phyloP scores from a whole-genome alignment of 169 alveolate species.

The Babesia sp. region DNA sequence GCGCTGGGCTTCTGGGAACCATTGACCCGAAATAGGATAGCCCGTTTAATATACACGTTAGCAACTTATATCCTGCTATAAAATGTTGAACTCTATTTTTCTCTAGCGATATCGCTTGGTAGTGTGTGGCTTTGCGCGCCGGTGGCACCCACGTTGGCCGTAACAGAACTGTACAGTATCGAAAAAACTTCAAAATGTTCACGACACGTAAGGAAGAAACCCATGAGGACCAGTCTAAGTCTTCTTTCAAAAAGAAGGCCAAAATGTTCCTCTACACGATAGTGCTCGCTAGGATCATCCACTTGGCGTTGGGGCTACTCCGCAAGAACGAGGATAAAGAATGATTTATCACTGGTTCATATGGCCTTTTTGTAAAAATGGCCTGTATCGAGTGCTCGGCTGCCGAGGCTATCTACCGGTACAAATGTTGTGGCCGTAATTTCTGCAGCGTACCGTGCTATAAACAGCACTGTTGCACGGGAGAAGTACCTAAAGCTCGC shows the following conservation, averaged over 20 bases:
- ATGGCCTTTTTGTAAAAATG: background rate
- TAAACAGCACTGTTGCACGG: constrained; percentile 43
- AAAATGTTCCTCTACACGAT: constrained; percentile 56
- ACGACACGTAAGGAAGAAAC: constrained; percentile 25
- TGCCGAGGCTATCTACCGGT: constrained; percentile 35
- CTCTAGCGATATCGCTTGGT: background rate
- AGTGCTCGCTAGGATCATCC: constrained; percentile 40
- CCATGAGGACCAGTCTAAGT: constrained; percentile 18
- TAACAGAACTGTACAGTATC: background rate
- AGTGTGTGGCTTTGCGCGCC: constrained; percentile 10
- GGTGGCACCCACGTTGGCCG: background rate
- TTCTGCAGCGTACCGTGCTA: constrained; percentile 61
- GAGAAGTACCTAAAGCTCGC: background rate
- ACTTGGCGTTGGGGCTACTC: background rate
- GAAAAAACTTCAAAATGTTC: constrained; percentile 29
- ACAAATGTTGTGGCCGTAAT: constrained; percentile 47
- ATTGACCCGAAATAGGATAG: too few species aligned
- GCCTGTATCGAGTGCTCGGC: constrained; percentile 47
- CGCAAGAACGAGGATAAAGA: background rate
- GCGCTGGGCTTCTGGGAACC: too few species aligned
- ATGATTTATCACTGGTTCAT: background rate
- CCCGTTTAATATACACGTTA: too few species aligned
- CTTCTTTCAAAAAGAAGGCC: constrained; percentile 43
- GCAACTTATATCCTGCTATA: background rate
- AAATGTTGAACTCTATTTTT: background rate